Percentiles rank a stretch among this genome's conserved stretches.
These are phyloP conservation scores for Saccharomycopsis javanensis DNA, from an alignment of 805 yeast genomes.

Conservation along the genomic window DNA sequence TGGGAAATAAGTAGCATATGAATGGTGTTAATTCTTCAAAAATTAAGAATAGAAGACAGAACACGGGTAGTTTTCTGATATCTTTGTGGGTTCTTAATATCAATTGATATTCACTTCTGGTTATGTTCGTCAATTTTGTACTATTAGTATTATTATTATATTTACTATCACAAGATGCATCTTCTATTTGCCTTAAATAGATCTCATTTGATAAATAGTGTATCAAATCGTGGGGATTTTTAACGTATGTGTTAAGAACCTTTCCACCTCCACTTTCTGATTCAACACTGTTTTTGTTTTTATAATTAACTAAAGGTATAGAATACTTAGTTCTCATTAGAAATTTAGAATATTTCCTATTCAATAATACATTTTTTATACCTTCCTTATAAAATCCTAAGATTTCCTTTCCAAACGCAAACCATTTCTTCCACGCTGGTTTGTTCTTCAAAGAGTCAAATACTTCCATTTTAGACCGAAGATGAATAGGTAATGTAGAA, in stretches of 20 bases:
- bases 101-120: slow-evolving; percentile 38
- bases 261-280: slow-evolving; percentile 19
- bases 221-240: slow-evolving; percentile 30
- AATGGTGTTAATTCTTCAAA: slow-evolving; percentile 49
- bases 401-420: slow-evolving; percentile 35
- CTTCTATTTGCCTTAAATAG: slow-evolving; percentile 31
- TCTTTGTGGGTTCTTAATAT: slow-evolving; percentile 35
- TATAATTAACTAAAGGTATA: slow-evolving; percentile 21
- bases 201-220: slow-evolving; percentile 29
- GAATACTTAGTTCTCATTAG: slow-evolving; percentile 24
- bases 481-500: slow-evolving; percentile 9
- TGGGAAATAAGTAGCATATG: slow-evolving; percentile 44
- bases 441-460: slow-evolving; percentile 19
- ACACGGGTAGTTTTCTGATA: slow-evolving; percentile 39
- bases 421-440: slow-evolving; percentile 28
- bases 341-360: slow-evolving; percentile 26
- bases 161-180: not conserved
- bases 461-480: slow-evolving; percentile 21
- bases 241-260: slow-evolving; percentile 19
- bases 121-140: slow-evolving; percentile 29
- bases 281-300: slow-evolving; percentile 18
- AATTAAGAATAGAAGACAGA: slow-evolving; percentile 36
- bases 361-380: slow-evolving; percentile 43
- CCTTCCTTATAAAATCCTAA: slow-evolving; percentile 51
- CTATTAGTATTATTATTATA: not conserved